Conservation (phyloP, 129 eudicot genomes). For the Centella asiatica region DNA sequence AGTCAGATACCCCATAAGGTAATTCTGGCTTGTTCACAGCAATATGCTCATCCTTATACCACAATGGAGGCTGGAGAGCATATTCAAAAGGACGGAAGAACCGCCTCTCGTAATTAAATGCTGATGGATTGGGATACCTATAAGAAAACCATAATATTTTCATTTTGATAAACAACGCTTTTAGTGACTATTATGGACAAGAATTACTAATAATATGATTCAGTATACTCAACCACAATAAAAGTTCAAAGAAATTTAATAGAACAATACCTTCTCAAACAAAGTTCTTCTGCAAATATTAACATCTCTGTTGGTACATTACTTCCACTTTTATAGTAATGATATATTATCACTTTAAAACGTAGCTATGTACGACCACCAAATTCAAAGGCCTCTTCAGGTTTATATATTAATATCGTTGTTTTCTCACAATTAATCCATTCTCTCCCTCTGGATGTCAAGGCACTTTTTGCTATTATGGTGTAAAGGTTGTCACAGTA, state of each 20-base stretch:
- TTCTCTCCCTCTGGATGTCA: too few relatives aligned
- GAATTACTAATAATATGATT: background rate
- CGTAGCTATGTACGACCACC: too few relatives aligned
- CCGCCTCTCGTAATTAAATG: slow-evolving; percentile 76
- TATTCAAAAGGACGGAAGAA: slow-evolving; percentile 87
- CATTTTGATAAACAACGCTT: background rate
- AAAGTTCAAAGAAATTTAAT: background rate
- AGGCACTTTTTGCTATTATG: too few relatives aligned
- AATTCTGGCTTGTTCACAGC: slow-evolving; percentile 93
- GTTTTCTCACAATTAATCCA: too few relatives aligned
- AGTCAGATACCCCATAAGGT: slow-evolving; percentile 62
- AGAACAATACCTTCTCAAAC: background rate
- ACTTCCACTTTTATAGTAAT: background rate
- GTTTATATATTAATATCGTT: too few relatives aligned
- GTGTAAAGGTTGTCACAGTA: too few relatives aligned
- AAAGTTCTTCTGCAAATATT: background rate
- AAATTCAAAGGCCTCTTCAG: too few relatives aligned
- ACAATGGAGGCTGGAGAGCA: slow-evolving; percentile 86
- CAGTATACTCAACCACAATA: too few relatives aligned
- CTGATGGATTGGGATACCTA: slow-evolving; percentile 98
- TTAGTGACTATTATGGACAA: background rate
- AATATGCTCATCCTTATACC: slow-evolving; percentile 89
- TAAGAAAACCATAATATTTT: background rate
- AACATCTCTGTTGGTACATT: background rate
- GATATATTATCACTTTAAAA: background rate